Percentiles rank a stretch among this genome's conserved stretches.
These are phyloP conservation scores for Ophiocordyceps camponoti-leonardi DNA, from an alignment of 2,329 filamentous ascomycete species.

Conservation along the genomic window DNA sequence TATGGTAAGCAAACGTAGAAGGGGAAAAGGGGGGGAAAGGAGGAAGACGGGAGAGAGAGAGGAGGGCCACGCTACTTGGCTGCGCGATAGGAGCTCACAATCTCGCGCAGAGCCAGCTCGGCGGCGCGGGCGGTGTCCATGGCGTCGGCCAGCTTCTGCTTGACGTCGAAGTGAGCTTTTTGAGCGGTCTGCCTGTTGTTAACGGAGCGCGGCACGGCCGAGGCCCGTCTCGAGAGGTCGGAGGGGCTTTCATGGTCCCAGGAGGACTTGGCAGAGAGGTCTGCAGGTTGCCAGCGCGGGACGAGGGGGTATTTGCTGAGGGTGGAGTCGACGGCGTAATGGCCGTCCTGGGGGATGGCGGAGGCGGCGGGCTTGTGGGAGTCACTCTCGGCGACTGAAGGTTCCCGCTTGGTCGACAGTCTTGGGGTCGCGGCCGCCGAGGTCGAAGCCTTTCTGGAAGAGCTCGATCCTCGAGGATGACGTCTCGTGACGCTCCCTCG, in stretches of 20 bases:
- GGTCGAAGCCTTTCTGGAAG: conserved; percentile 42
- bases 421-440: conserved; percentile 35
- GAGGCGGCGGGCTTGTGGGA: conserved; percentile 16
- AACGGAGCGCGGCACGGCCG: conserved; percentile 20
- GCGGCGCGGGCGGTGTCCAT: conserved; percentile 67
- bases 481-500: conserved; percentile 74
- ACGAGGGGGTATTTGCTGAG: conserved; percentile 37
- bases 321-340: conserved; percentile 25
- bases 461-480: conserved; percentile 52
- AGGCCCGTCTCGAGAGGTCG: conserved; percentile 17
- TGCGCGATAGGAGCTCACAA: conserved; percentile 65
- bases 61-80: conserved; percentile 48
- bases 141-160: conserved; percentile 48
- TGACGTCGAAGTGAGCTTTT: conserved; percentile 46
- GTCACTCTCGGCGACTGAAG: conserved; percentile 21
- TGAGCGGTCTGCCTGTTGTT: conserved; percentile 35
- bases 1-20: not conserved
- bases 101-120: conserved; percentile 69
- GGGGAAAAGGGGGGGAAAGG: too few relatives aligned
- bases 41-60: not conserved
- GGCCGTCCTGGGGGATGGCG: conserved; percentile 22
- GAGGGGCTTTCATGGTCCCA: conserved; percentile 16
- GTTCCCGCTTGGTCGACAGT: conserved; percentile 20
- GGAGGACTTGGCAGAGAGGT: conserved; percentile 33
- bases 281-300: conserved; percentile 58